phyloP scores from a whole-genome alignment of 225 moss, liverwort and hornwort species.

The Polytrichum formosum region DNA sequence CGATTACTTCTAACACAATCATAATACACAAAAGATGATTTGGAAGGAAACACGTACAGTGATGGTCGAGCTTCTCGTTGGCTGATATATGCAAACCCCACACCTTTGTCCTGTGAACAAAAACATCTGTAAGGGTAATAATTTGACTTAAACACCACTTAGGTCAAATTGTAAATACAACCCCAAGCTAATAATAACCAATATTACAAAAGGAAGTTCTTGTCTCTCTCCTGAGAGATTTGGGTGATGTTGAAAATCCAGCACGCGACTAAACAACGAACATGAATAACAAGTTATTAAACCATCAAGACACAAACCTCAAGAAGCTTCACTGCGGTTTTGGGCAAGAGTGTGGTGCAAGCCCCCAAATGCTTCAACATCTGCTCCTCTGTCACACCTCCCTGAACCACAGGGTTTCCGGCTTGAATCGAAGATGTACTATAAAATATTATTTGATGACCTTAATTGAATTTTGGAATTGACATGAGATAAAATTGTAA shows the following conservation, averaged over 20 bases:
- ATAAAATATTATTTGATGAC: no score
- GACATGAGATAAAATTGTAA: no score
- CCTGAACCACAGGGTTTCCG: slow-evolving; percentile 24
- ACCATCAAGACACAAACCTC: slow-evolving; percentile 43
- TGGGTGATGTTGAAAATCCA: no score
- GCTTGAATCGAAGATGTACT: no score
- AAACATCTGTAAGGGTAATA: not conserved
- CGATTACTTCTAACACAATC: not conserved
- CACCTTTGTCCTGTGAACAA: slow-evolving; percentile 60
- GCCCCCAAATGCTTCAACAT: slow-evolving; percentile 72
- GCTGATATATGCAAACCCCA: slow-evolving; percentile 86
- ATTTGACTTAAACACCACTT: no score
- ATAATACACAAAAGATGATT: slow-evolving; percentile 52
- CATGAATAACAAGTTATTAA: no score
- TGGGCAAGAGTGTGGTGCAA: slow-evolving; percentile 55
- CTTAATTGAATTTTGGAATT: no score
- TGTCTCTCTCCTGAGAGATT: no score
- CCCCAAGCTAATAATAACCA: no score
- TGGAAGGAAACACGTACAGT: slow-evolving; percentile 44
- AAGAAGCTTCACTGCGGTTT: slow-evolving; percentile 72
- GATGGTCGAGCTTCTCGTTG: slow-evolving; percentile 91
- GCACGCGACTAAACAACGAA: no score
- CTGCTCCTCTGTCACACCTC: slow-evolving; percentile 87
- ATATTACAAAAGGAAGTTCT: no score
- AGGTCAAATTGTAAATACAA: no score